Conservation (phyloP, 805 yeast species). For the Tetrapisispora taiwanensis region DNA sequence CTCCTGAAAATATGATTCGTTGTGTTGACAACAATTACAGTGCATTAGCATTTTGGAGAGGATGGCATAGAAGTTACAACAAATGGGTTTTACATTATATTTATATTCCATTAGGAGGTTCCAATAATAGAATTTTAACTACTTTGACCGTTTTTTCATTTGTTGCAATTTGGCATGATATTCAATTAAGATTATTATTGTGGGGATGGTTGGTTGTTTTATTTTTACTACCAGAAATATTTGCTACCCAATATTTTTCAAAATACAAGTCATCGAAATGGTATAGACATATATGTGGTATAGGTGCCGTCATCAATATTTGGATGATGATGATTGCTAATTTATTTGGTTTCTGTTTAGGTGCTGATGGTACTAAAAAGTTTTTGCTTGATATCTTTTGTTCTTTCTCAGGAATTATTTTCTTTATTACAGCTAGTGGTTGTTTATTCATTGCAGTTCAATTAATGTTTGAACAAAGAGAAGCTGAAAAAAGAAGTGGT, state of each 20-base stretch:
- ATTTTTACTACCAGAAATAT: constrained; percentile 77
- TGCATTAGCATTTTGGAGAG: constrained; percentile 94
- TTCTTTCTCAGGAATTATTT: constrained; percentile 56
- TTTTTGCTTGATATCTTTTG: constrained; percentile 61
- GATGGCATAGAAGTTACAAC: constrained; percentile 95
- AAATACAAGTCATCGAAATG: constrained; percentile 42
- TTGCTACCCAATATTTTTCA: constrained; percentile 39
- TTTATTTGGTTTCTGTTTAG: constrained; percentile 87
- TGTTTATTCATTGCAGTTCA: constrained; percentile 78
- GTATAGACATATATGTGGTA: constrained; percentile 74
- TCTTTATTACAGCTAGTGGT: constrained; percentile 49
- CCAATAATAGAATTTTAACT: constrained; percentile 58
- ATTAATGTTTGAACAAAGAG: constrained; percentile 89
- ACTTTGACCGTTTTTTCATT: constrained; percentile 82
- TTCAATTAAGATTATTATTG: constrained; percentile 68
- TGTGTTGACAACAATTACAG: constrained; percentile 92
- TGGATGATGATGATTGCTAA: constrained; percentile 99
- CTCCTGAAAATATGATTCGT: constrained; percentile 96
- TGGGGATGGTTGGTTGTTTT: constrained; percentile 97
- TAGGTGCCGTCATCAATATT: constrained; percentile 80
- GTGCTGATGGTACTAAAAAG: constrained; percentile 68
- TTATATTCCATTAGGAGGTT: constrained; percentile 87
- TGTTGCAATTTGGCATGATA: constrained; percentile 98
- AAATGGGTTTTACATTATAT: constrained; percentile 83
- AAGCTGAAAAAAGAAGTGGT: constrained; percentile 74